Percentiles rank a stretch among this genome's conserved stretches.
These are phyloP conservation scores for Fusarium duplospermum DNA, from an alignment of 2,329 filamentous ascomycete genomes.

Conservation along the genomic window DNA sequence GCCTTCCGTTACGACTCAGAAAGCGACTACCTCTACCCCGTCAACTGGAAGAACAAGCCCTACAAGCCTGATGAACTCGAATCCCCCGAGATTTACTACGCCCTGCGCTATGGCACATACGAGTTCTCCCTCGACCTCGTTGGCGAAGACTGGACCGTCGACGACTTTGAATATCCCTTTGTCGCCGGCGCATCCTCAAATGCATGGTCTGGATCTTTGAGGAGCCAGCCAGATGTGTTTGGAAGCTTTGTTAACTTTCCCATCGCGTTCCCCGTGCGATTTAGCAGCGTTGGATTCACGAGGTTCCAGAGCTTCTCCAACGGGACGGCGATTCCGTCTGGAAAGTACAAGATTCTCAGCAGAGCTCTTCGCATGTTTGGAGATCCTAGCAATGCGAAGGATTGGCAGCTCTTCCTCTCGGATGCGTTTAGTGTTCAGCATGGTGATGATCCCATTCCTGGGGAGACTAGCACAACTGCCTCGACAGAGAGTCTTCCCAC, in stretches of 20 bases:
- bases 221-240: neutral
- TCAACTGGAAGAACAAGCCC: conserved; percentile 13
- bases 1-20: conserved; percentile 24
- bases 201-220: neutral
- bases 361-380: neutral
- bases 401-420: neutral
- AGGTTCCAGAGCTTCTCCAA: neutral
- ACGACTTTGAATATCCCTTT: neutral
- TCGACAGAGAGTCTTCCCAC: neutral
- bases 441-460: neutral
- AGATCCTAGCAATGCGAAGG: neutral
- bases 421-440: neutral
- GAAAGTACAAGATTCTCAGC: neutral
- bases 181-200: neutral
- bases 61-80: neutral
- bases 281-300: neutral
- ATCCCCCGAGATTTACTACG: neutral
- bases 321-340: neutral
- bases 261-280: neutral
- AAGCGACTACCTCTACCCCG: conserved; percentile 21
- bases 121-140: neutral
- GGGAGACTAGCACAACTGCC: neutral
- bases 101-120: neutral
- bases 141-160: neutral
- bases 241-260: neutral